These are phyloP conservation scores for Dichotomopilus funicola DNA, from an alignment of 2,329 filamentous ascomycete species.

Conservation along the genomic window DNA sequence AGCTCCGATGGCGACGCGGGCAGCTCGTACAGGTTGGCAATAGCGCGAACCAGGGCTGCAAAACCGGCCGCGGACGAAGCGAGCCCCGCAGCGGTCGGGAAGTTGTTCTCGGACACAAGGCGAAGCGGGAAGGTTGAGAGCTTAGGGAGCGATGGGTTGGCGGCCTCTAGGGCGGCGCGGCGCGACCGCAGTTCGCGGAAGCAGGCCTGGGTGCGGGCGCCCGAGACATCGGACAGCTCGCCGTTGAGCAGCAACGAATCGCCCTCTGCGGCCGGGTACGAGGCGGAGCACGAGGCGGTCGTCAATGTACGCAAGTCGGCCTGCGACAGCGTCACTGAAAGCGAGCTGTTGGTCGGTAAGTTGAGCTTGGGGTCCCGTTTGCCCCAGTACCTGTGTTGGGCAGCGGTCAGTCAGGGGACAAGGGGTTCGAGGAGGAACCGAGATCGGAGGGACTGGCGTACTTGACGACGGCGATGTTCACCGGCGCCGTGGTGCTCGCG, in stretches of 20 bases:
- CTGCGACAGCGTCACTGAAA: conserved; percentile 94
- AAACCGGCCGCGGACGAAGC: conserved; percentile 65
- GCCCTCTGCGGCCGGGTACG: conserved; percentile 50
- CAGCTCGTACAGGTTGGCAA: conserved; percentile 87
- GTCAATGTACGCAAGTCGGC: conserved; percentile 90
- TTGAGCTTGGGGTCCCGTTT: conserved; percentile 93
- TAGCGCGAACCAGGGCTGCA: conserved; percentile 69
- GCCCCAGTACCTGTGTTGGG: conserved; percentile 68
- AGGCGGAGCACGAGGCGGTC: conserved; percentile 79
- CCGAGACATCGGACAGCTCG: conserved; percentile 73
- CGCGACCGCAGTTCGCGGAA: conserved; percentile 77
- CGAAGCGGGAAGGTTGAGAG: conserved; percentile 71
- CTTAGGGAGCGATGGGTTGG: conserved; percentile 69
- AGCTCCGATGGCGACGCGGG: conserved; percentile 75
- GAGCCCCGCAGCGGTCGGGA: conserved; percentile 92
- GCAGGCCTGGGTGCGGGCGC: conserved; percentile 89
- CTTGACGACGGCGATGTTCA: conserved; percentile 99
- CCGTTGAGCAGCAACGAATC: conserved; percentile 81
- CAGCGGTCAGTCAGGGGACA: conserved; percentile 9
- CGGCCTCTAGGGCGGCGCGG: conserved; percentile 66
- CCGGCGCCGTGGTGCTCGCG: conserved; percentile 90
- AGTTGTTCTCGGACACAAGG: conserved; percentile 96
- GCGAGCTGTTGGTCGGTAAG: conserved; percentile 94
- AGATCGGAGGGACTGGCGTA: conserved; percentile 34
- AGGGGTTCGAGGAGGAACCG: not conserved